Evolutionary conservation across 257 asterid genomes (phyloP).

Genomic region (Pogostemon cablin): DNA sequence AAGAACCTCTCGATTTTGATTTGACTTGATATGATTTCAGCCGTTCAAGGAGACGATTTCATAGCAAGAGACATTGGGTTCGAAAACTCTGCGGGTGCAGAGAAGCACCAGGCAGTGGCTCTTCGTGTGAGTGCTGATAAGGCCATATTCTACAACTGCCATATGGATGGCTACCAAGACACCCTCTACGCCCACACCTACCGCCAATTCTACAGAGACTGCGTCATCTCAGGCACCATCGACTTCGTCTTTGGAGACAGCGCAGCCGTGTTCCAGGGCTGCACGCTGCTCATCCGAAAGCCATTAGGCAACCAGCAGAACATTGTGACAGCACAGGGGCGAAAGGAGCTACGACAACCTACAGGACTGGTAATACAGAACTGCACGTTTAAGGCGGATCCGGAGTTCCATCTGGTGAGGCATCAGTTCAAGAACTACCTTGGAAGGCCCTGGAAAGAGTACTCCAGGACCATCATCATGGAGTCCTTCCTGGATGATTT

Average conservation of each 20-base stretch:
- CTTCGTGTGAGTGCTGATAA: conserved; percentile 72
- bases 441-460: conserved; percentile 84
- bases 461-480: conserved; percentile 70
- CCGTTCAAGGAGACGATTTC: conserved; percentile 71
- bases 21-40: conserved; percentile 40
- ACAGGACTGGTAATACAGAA: conserved; percentile 71
- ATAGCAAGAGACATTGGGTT: conserved; percentile 73
- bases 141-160: conserved; percentile 67
- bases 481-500: conserved; percentile 68
- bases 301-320: conserved; percentile 66
- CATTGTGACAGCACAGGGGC: conserved; percentile 84
- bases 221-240: conserved; percentile 78
- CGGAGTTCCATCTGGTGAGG: conserved; percentile 40
- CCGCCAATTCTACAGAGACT: conserved; percentile 76
- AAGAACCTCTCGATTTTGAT: background rate
- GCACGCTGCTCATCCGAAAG: conserved; percentile 70
- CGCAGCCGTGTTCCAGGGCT: conserved; percentile 78
- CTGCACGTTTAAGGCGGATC: conserved; percentile 64
- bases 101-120: conserved; percentile 84
- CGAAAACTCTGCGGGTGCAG: conserved; percentile 79
- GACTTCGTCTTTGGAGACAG: conserved; percentile 84
- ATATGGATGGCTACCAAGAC: conserved; percentile 83
- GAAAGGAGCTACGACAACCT: conserved; percentile 73
- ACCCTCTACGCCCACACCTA: conserved; percentile 75
- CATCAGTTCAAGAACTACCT: conserved; percentile 53